Evolutionary conservation across 495 filamentous ascomycete genomes (phyloP).

Genomic region (Penicillium egyptiacum): DNA sequence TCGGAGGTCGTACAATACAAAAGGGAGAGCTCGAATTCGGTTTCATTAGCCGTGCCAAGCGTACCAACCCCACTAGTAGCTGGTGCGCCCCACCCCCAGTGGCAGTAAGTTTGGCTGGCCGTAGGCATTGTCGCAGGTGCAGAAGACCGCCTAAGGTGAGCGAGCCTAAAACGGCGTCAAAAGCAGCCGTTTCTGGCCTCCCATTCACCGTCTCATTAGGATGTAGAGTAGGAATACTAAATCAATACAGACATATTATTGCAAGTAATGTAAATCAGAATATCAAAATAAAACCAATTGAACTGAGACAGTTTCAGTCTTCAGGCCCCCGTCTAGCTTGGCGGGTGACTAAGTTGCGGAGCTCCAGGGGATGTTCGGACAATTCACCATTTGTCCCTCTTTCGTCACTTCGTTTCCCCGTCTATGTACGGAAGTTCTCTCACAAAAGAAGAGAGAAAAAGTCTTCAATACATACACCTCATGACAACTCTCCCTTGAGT

Average conservation of each 20-base stretch:
- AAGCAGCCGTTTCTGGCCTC: too few species aligned
- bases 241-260: not conserved
- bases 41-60: too few species aligned
- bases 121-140: too few species aligned
- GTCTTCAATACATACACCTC: not conserved
- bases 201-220: too few species aligned
- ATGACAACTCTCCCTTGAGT: not conserved
- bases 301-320: not conserved
- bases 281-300: not conserved
- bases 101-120: too few species aligned
- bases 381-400: not conserved
- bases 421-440: not conserved
- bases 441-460: not conserved
- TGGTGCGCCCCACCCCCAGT: too few species aligned
- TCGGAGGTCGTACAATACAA: too few species aligned
- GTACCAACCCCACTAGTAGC: too few species aligned
- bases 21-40: too few species aligned
- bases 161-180: too few species aligned
- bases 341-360: constrained; percentile 10
- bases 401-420: not conserved
- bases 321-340: not conserved
- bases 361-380: constrained; percentile 7
- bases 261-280: not conserved
- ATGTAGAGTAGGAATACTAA: not conserved
- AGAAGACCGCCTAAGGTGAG: too few species aligned